These are phyloP conservation scores for Fusarium citri DNA, from an alignment of 2,329 filamentous ascomycete genomes.

Conservation along the genomic window DNA sequence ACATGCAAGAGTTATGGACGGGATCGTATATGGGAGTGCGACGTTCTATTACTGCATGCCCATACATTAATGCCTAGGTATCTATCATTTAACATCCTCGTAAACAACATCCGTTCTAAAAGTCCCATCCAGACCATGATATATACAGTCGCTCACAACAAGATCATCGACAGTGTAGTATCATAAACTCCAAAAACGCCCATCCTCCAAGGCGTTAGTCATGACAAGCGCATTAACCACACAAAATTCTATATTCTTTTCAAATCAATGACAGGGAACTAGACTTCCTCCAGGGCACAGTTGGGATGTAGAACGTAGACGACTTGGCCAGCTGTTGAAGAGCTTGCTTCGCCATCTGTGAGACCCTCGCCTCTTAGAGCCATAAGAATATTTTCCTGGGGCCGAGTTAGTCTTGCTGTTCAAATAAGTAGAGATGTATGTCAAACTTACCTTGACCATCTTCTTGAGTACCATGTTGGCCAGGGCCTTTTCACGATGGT, in stretches of 20 bases:
- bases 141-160: constrained; percentile 27
- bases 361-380: constrained; percentile 75
- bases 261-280: constrained; percentile 20
- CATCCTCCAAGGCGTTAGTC: constrained; percentile 32
- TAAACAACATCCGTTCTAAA: constrained; percentile 13
- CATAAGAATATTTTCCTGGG: constrained; percentile 86
- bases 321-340: constrained; percentile 56
- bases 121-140: constrained; percentile 16
- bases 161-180: constrained; percentile 18
- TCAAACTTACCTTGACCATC: constrained; percentile 86
- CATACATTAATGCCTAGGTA: constrained; percentile 15
- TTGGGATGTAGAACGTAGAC: constrained; percentile 96
- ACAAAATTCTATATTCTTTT: background rate
- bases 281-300: constrained; percentile 79
- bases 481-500: constrained; percentile 78
- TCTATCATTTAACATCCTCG: constrained; percentile 11
- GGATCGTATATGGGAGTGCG: background rate
- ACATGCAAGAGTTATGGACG: background rate
- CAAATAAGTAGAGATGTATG: background rate
- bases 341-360: constrained; percentile 59
- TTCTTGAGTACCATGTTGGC: constrained; percentile 89
- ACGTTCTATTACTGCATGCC: background rate
- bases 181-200: constrained; percentile 41
- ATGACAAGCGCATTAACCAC: constrained; percentile 19
- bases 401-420: constrained; percentile 46